phyloP scores from a whole-genome alignment of 2,329 filamentous ascomycete genomes.

The Colletotrichum sp. region DNA sequence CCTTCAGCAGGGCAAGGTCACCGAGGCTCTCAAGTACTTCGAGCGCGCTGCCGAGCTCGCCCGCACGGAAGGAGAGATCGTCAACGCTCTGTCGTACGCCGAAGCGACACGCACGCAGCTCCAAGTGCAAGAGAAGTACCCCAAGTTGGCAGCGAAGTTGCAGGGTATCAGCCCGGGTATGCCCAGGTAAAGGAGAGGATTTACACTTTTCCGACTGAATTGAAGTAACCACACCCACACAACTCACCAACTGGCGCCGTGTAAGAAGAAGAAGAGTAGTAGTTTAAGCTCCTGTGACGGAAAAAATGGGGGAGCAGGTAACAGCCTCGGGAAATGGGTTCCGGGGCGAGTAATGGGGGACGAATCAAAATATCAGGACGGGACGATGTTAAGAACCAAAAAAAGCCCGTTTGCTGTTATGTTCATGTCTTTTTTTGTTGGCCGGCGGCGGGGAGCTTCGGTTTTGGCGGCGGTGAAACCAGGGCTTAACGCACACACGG shows the following conservation, averaged over 20 bases:
- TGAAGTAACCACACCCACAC: background rate
- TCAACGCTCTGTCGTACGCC: slow-evolving; percentile 95
- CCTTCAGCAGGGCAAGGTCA: slow-evolving; percentile 96
- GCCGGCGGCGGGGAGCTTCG: slow-evolving; percentile 2
- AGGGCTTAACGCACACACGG: slow-evolving; percentile 4
- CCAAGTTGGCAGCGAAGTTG: slow-evolving; percentile 76
- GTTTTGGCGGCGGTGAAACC: background rate
- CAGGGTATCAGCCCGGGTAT: slow-evolving; percentile 52
- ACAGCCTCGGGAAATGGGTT: background rate
- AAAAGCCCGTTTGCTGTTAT: background rate
- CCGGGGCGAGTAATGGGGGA: slow-evolving; percentile 8
- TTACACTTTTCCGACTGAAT: background rate
- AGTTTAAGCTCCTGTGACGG: slow-evolving; percentile 2
- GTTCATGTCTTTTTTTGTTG: slow-evolving; percentile 6
- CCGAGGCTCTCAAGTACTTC: slow-evolving; percentile 94
- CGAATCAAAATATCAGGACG: slow-evolving; percentile 12
- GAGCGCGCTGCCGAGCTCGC: slow-evolving; percentile 94
- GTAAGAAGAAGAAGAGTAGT: slow-evolving; percentile 19
- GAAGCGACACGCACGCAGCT: slow-evolving; percentile 97
- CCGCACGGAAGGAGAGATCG: slow-evolving; percentile 91
- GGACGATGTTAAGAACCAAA: background rate
- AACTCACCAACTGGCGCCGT: slow-evolving; percentile 3
- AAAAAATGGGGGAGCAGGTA: background rate
- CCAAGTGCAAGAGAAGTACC: slow-evolving; percentile 88
- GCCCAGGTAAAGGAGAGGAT: slow-evolving; percentile 15